Evolutionary conservation across 2,329 filamentous ascomycete species (phyloP).

Genomic region (Metarhizium guizhouense): DNA sequence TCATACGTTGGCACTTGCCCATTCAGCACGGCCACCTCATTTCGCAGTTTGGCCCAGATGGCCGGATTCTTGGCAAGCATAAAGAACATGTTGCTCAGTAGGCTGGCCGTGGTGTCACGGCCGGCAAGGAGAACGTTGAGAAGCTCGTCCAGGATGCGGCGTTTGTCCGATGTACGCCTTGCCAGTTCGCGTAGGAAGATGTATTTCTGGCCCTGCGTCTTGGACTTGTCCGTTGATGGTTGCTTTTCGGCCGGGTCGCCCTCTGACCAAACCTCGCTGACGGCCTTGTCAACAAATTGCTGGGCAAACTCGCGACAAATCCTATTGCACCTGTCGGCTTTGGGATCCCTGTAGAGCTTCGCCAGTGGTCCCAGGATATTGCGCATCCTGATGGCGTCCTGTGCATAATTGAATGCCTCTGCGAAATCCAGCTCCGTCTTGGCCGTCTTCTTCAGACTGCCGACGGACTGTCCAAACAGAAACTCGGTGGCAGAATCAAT

Average conservation of each 20-base stretch:
- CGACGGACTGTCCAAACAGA: constrained; percentile 49
- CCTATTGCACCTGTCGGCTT: constrained; percentile 55
- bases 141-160: constrained; percentile 19
- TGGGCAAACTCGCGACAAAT: constrained; percentile 1
- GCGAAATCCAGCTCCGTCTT: background rate
- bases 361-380: constrained; percentile 36
- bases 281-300: constrained; percentile 58
- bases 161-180: constrained; percentile 21
- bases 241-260: constrained; percentile 28
- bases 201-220: constrained; percentile 13
- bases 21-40: constrained; percentile 20
- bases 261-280: constrained; percentile 29
- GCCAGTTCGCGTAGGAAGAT: constrained; percentile 23
- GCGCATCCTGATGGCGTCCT: constrained; percentile 17
- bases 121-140: constrained; percentile 37
- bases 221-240: constrained; percentile 8
- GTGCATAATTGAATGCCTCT: constrained; percentile 1
- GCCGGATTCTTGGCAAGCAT: constrained; percentile 23
- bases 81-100: constrained; percentile 39
- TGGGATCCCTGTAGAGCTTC: constrained; percentile 50
- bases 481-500: constrained; percentile 44
- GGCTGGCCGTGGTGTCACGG: constrained; percentile 44
- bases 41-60: constrained; percentile 31
- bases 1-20: constrained; percentile 13
- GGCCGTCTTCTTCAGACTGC: constrained; percentile 24